These are phyloP conservation scores for Venturia oleaginea DNA, from an alignment of 2,329 filamentous ascomycete genomes.

Conservation along the genomic window DNA sequence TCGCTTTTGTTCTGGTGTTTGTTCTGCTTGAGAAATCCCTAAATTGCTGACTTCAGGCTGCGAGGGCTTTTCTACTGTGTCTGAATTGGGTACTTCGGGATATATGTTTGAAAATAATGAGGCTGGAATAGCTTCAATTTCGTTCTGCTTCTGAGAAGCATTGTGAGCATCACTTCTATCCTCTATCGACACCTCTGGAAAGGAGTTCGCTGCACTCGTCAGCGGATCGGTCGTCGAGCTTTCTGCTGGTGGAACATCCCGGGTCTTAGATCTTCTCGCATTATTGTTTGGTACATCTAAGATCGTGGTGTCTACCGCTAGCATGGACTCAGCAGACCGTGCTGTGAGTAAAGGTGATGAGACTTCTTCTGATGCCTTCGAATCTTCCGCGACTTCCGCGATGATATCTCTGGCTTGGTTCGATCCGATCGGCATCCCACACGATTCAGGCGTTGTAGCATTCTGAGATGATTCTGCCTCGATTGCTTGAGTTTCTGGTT, in stretches of 20 bases:
- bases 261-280: neutral
- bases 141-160: neutral
- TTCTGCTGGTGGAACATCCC: neutral
- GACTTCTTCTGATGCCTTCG: neutral
- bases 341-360: neutral
- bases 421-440: neutral
- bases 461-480: neutral
- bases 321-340: neutral
- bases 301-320: neutral
- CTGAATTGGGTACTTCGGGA: neutral
- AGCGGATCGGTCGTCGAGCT: neutral
- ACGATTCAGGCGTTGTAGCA: neutral
- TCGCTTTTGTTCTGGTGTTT: slow-evolving; percentile 10
- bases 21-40: neutral
- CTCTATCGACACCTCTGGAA: neutral
- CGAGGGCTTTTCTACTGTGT: neutral
- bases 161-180: neutral
- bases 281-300: neutral
- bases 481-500: neutral
- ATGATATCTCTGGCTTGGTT: neutral
- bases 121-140: neutral
- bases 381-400: neutral
- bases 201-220: neutral
- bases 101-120: neutral
- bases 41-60: neutral